phyloP scores from a whole-genome alignment of 306 rosid species.

The Acmispon strigosus region DNA sequence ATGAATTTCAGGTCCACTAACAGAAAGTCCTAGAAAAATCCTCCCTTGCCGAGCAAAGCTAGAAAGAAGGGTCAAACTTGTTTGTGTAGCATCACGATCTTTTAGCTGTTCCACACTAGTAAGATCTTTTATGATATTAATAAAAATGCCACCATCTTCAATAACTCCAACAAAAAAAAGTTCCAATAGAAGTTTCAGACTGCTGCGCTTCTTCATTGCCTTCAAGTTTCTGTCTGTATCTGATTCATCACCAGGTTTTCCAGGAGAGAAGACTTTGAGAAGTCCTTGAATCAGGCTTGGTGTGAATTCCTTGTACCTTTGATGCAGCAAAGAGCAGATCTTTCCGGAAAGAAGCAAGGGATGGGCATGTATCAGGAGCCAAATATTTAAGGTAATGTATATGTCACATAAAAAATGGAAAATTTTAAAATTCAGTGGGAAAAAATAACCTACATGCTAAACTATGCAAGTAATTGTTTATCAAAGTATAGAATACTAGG shows the following conservation, averaged over 20 bases:
- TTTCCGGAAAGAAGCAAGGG: slow-evolving; percentile 24
- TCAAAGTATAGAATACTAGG: neutral
- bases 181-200: slow-evolving; percentile 83
- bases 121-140: slow-evolving; percentile 84
- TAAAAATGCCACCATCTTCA: slow-evolving; percentile 76
- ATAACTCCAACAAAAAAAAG: slow-evolving; percentile 91
- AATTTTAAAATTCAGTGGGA: neutral
- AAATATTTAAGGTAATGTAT: neutral
- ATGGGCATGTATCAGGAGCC: slow-evolving; percentile 2
- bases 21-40: slow-evolving; percentile 72
- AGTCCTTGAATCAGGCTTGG: slow-evolving; percentile 92
- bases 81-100: slow-evolving; percentile 90
- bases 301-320: slow-evolving; percentile 92
- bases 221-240: slow-evolving; percentile 78
- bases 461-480: slow-evolving; percentile 6
- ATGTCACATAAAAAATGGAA: neutral
- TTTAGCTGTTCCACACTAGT: slow-evolving; percentile 76
- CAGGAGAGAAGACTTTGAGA: slow-evolving; percentile 84
- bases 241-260: slow-evolving; percentile 76
- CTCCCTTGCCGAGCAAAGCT: slow-evolving; percentile 99
- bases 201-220: slow-evolving; percentile 98
- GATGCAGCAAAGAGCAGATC: slow-evolving; percentile 98
- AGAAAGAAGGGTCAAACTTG: slow-evolving; percentile 95
- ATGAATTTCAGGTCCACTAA: slow-evolving; percentile 69
- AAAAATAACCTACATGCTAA: neutral